Base-by-base conservation (phyloP, 305 asterid species). In the Nicotiana rustica region DNA sequence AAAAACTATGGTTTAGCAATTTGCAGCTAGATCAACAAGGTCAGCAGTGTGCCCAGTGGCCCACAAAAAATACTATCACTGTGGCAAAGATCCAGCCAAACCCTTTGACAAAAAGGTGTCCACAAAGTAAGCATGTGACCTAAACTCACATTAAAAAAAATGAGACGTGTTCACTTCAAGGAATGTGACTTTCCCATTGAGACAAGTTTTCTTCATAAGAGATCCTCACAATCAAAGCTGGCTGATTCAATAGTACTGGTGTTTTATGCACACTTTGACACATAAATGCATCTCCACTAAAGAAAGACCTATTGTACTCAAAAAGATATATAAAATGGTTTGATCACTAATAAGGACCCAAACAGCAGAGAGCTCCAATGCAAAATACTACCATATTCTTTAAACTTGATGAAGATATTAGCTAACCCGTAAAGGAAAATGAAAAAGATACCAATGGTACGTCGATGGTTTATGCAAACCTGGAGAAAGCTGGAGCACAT, bases 401-500 rank as follows among this genome's bases (percentile, higher is more conserved):
- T 33, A 52, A 59, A 69, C 29, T 31, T 41, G 18, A 44, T 41
- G 77, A 70, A 84, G 62, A 81, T 82, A 21, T 65, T 56, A 82
- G 25, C 80, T 83, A 82, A 71, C 44, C 0, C 1, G 4, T 0
- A 76, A 66, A 0, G 6, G 10, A 17, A 71, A 49, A 67, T 19
- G 21, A 62, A 76, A 25, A 62, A 61, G 25, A 0, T 21, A 5
- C 79, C 79, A 49, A 25, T 70, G 61, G 38, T 25, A 21, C 6
- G 12, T 25, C 10, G 44, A 52, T 21, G 25, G 64, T 25, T 64
- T 62, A 0, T 71, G 80, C 92, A 84, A 85, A 95, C 98, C 98
- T 91, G 88, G 89, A 80, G 90, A 86, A 60, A 91, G 85, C 81
- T 71, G 92, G 86, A 90, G 47, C 31, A 83, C 41, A 79, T 79